Conservation (phyloP, 202 grass and related monocot species). For the Panicum virgatum region DNA sequence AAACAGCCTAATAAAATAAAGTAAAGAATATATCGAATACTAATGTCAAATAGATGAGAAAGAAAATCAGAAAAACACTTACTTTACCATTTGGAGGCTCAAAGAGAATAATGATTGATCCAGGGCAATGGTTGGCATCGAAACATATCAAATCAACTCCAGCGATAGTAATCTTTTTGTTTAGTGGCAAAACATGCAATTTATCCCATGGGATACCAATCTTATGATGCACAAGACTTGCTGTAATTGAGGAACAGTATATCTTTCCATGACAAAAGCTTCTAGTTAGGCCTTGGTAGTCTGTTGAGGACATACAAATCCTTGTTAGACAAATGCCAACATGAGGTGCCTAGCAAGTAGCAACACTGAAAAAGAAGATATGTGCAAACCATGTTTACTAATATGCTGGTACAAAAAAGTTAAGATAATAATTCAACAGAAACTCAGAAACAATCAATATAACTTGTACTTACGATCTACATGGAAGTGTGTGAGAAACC, state of each 20-base stretch:
- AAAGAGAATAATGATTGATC: constrained; percentile 92
- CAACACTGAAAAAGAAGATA: constrained; percentile 1
- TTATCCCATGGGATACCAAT: constrained; percentile 83
- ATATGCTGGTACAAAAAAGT: neutral
- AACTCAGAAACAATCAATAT: constrained; percentile 21
- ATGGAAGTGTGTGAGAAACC: constrained; percentile 98
- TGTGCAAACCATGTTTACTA: neutral
- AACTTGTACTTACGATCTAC: constrained; percentile 87
- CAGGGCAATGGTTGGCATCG: constrained; percentile 97
- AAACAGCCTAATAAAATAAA: constrained; percentile 61
- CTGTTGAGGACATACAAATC: constrained; percentile 47
- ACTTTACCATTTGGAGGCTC: constrained; percentile 90
- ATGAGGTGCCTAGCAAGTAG: neutral
- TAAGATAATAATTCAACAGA: neutral
- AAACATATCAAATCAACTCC: constrained; percentile 84
- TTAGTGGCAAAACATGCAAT: constrained; percentile 81
- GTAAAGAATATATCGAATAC: constrained; percentile 32
- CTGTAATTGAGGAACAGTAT: constrained; percentile 91
- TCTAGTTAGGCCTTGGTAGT: constrained; percentile 93
- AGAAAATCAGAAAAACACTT: constrained; percentile 35
- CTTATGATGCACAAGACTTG: constrained; percentile 83
- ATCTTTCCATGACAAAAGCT: constrained; percentile 95
- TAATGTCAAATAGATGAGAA: constrained; percentile 8
- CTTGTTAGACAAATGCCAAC: constrained; percentile 17
- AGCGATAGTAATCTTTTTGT: constrained; percentile 64